Evolutionary conservation across 257 asterid species (phyloP), one percentile per base, ranked within the genome.

Genomic region (Solanum tarapatanum): DNA sequence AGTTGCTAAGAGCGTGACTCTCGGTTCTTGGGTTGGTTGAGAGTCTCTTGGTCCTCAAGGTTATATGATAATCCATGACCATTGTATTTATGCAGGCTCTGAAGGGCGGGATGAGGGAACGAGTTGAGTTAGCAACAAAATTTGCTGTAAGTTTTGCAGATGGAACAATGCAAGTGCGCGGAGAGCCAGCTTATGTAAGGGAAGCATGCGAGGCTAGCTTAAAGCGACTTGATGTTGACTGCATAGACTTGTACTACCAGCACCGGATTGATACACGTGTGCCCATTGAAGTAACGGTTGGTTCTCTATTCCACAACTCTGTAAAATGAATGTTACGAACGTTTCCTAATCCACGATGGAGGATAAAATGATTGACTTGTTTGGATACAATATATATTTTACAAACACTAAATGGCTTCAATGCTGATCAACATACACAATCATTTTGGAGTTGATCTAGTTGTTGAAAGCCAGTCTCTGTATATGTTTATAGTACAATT

Each of bases 241-340:
- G 90, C 86, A 90, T 91, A 33, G 94, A 93, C 84, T 91, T 91
- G 21, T 91, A 91, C 88, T 93, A 89, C 35, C 91, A 86, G 10
- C 92, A 88, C 41, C 91, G 94, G 2, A 87, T 90, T 43, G 94
- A 93, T 79, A 88, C 86, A 1, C 82, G 79, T 0, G 41, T 93
- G 36, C 95, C 95, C 3, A 90, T 91, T 30, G 94, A 93, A 93
- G 84, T 91, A 84, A 93, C 94, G 84, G 94, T 93, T 60, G 8
- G 91, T 60, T 39, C 79, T 84, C 23, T 36, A 37, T 28, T 28
- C 3, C 36, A 39, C 9, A 5, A 33, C 11, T 60, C n/a, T 85
- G 35, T 17, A 12, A 77, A 39, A 3, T 4, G n/a, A 32, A 24
- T 32, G 36, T 41, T 77, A 41, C 1, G 11, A n/a, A 77, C 84